A percentile compares a stretch with the other conserved stretches of the same genome.
These are phyloP conservation scores for Amaranthus hypochondriacus DNA, from an alignment of 148 eudicot species.

Conservation along the genomic window DNA sequence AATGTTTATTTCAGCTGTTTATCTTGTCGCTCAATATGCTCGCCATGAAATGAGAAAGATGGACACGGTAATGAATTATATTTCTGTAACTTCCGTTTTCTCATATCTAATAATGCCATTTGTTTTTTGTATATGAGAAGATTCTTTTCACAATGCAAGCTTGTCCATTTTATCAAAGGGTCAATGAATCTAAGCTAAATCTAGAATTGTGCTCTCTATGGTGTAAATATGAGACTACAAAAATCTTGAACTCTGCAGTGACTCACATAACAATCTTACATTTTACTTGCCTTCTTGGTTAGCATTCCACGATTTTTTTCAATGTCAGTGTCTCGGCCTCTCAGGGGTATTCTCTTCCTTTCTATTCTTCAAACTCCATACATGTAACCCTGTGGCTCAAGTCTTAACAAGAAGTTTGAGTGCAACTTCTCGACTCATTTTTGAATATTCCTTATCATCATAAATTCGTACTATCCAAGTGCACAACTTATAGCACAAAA, in stretches of 20 bases:
- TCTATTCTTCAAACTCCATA: too few relatives aligned
- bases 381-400: too few relatives aligned
- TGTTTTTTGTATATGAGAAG: not conserved
- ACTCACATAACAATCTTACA: not conserved
- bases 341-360: too few relatives aligned
- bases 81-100: not conserved
- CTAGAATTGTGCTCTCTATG: not conserved
- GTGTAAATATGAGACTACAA: not conserved
- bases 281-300: too few relatives aligned
- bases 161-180: not conserved
- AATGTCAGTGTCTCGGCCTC: too few relatives aligned
- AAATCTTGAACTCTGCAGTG: not conserved
- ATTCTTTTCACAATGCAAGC: not conserved
- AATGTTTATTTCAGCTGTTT: slow-evolving; percentile 69
- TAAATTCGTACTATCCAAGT: too few relatives aligned
- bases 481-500: too few relatives aligned
- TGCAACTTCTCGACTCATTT: too few relatives aligned
- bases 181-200: not conserved
- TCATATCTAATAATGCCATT: slow-evolving; percentile 5
- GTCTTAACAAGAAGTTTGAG: too few relatives aligned
- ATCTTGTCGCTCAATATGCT: slow-evolving; percentile 82
- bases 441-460: too few relatives aligned
- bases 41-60: slow-evolving; percentile 67
- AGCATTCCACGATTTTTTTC: too few relatives aligned
- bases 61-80: slow-evolving; percentile 60